These are phyloP conservation scores for Candida anutae DNA, from an alignment of 1,139 yeast genomes.

Conservation along the genomic window DNA sequence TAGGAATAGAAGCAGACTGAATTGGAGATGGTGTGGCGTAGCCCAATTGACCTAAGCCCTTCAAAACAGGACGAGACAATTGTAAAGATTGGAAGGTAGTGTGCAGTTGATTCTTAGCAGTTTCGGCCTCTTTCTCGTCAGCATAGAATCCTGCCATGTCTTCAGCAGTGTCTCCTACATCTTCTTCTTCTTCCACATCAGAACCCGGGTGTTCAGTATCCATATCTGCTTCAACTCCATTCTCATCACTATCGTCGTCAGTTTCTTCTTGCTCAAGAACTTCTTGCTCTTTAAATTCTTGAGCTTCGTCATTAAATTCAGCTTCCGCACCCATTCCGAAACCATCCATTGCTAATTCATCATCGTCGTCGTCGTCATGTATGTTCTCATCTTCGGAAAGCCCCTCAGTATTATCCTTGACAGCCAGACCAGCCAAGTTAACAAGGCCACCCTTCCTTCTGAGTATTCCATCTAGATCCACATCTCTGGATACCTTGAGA, in stretches of 20 bases:
- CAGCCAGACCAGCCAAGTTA: constrained; percentile 37
- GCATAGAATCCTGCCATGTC: constrained; percentile 66
- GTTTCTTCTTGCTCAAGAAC: constrained; percentile 12
- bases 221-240: constrained; percentile 17
- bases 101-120: constrained; percentile 38
- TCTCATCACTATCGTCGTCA: constrained; percentile 5
- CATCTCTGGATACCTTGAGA: constrained; percentile 40
- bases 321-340: constrained; percentile 13
- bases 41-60: constrained; percentile 74
- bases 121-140: constrained; percentile 40
- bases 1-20: constrained; percentile 89
- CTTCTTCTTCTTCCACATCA: constrained; percentile 13
- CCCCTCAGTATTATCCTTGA: constrained; percentile 22
- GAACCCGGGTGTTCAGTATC: constrained; percentile 16
- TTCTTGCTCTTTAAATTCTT: constrained; percentile 19
- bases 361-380: constrained; percentile 17
- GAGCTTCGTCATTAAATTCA: constrained; percentile 14
- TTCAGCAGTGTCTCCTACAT: constrained; percentile 56
- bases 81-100: constrained; percentile 68
- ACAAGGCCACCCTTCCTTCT: constrained; percentile 73
- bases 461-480: constrained; percentile 81
- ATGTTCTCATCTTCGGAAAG: constrained; percentile 19
- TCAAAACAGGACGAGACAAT: constrained; percentile 82
- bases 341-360: constrained; percentile 16
- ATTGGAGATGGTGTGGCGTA: constrained; percentile 86